Conservation (phyloP, 345 rosid species). For the Pelargonium nanum region DNA sequence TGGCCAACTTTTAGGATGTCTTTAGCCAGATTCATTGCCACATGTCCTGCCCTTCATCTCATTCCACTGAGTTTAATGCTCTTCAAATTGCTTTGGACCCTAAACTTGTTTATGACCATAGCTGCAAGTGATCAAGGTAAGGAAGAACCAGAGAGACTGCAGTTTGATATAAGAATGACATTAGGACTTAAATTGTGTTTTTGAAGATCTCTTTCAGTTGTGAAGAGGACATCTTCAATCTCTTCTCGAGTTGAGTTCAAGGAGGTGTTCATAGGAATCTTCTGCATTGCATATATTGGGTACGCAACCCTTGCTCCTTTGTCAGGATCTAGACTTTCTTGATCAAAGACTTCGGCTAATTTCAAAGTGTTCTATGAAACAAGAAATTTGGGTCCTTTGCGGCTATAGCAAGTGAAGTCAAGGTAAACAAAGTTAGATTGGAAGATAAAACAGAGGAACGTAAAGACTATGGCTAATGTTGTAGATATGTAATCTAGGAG, state of each 20-base stretch:
- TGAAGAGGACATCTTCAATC: conserved; percentile 32
- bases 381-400: conserved; percentile 25
- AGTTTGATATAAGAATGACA: conserved; percentile 44
- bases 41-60: too few species aligned
- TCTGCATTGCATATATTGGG: conserved; percentile 28
- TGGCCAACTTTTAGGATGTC: too few species aligned
- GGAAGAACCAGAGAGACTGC: conserved; percentile 51
- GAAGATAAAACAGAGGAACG: conserved; percentile 15
- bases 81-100: too few species aligned
- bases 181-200: conserved; percentile 34
- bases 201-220: conserved; percentile 30
- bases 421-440: conserved; percentile 30
- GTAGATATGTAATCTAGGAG: conserved; percentile 12
- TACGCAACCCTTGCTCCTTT: conserved; percentile 34
- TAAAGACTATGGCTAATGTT: conserved; percentile 12
- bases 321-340: conserved; percentile 33
- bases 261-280: conserved; percentile 25
- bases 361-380: conserved; percentile 29
- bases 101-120: too few species aligned
- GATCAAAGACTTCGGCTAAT: conserved; percentile 3
- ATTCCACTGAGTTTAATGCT: too few species aligned
- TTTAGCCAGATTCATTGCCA: too few species aligned
- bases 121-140: conserved; percentile 47
- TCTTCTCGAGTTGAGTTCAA: conserved; percentile 23
- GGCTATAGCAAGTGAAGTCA: conserved; percentile 41